Base-by-base conservation (phyloP, 768 basidiomycete species). In the Boletellus ananiceps region DNA sequence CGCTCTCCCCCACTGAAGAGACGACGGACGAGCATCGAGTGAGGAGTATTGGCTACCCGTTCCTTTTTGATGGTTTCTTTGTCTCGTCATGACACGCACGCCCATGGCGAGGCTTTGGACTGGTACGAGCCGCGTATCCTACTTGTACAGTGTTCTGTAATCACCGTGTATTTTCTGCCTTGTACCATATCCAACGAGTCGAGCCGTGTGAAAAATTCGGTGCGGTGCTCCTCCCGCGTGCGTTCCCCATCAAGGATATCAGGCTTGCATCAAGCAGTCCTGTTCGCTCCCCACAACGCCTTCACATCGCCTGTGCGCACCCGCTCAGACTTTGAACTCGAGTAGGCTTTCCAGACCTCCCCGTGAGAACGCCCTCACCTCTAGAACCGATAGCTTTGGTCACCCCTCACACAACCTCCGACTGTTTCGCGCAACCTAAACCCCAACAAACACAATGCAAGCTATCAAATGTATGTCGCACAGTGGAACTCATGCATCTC, bases 401-500 rank as follows among this genome's bases (percentile, higher is more conserved):
- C 50, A 52, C 38, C 46, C 14, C 44, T 51, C 60, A 42, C 52
- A 27, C 51, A 60, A 46, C 50, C 40, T 46, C 39, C 46, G 40
- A 35, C 53, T 40, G 38, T 38, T 50, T 36, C 40, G 48, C 52
- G 51, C 38, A 33, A 54, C 46, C 51, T 53, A 54, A 53, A 57
- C 56, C 1, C 47, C 49, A 55, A 50, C 50, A 36, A 43, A 41
- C 57, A 55, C 45, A 60, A 92, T 92, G 89, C 88, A 92, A 77
- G 86, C 89, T 66, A 93, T 92, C 65, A 92, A 93, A 80, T 93
- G 90, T 89, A 60, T 54, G 82, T 72, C 48, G n/a, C 46, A 29
- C 44, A 42, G 9, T 8, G 34, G 44, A 27, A 41, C 47, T 48
- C 36, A 43, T 47, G 49, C 44, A 47, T 60, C 43, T 47, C 51